Conservation (phyloP, 2,329 filamentous ascomycete genomes). For the Parascedosporium putredinis region DNA sequence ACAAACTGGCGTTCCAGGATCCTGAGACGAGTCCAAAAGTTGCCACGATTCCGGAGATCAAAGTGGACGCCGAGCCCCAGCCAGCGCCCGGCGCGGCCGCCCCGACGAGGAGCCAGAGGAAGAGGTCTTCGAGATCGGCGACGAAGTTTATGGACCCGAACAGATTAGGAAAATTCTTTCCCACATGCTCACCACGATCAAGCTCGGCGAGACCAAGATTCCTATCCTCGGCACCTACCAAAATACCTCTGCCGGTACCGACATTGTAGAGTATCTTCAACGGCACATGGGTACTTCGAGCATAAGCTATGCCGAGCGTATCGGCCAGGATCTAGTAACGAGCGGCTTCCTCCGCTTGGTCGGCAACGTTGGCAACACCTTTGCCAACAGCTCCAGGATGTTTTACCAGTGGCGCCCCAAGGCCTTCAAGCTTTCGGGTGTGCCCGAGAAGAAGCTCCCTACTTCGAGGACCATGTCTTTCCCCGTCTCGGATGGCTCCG, state of each 20-base stretch:
- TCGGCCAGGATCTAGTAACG: slow-evolving; percentile 84
- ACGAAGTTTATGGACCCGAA: slow-evolving; percentile 74
- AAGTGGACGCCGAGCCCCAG: slow-evolving; percentile 55
- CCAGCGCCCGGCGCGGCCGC: slow-evolving; percentile 36
- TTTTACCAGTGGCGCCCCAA: slow-evolving; percentile 96
- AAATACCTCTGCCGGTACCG: slow-evolving; percentile 82
- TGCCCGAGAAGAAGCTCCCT: slow-evolving; percentile 76
- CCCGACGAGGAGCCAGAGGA: slow-evolving; percentile 62
- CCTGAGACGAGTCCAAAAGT: slow-evolving; percentile 58
- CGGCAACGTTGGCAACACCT: slow-evolving; percentile 88
- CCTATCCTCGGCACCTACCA: slow-evolving; percentile 90
- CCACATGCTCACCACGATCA: slow-evolving; percentile 79
- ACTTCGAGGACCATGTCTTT: slow-evolving; percentile 66
- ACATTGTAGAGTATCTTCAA: slow-evolving; percentile 93
- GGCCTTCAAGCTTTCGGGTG: slow-evolving; percentile 75
- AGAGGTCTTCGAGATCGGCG: slow-evolving; percentile 80
- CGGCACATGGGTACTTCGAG: slow-evolving; percentile 74
- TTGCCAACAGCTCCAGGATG: slow-evolving; percentile 95
- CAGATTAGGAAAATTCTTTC: slow-evolving; percentile 83
- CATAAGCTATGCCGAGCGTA: slow-evolving; percentile 83
- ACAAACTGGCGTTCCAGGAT: slow-evolving; percentile 93
- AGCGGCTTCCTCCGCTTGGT: slow-evolving; percentile 82
- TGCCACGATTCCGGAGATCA: slow-evolving; percentile 72
- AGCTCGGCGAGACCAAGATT: slow-evolving; percentile 84
- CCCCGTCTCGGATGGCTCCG: slow-evolving; percentile 39